A percentile compares a stretch with the other conserved stretches of the same genome.
Evolutionary conservation across 768 basidiomycete genomes (phyloP).

Genomic region (Lactarius deliciosus): DNA sequence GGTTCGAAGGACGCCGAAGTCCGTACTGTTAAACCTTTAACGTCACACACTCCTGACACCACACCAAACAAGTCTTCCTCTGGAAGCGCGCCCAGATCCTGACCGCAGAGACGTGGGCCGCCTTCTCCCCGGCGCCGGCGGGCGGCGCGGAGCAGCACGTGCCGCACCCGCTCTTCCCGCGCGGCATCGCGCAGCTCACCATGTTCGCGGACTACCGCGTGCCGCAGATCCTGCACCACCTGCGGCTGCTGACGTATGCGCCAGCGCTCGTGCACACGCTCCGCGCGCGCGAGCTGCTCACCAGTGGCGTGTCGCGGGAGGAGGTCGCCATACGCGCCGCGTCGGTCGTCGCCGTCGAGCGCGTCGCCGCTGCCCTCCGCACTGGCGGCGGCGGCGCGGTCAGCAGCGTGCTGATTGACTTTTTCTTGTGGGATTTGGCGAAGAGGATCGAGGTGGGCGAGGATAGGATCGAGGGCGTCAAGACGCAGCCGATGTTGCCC

Average conservation of each 20-base stretch:
- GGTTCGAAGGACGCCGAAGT: constrained; percentile 49
- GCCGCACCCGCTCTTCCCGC: constrained; percentile 73
- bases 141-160: constrained; percentile 18
- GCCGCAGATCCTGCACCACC: constrained; percentile 86
- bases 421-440: constrained; percentile 88
- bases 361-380: constrained; percentile 51
- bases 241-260: constrained; percentile 74
- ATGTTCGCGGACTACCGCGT: constrained; percentile 97
- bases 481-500: constrained; percentile 55
- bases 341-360: constrained; percentile 78
- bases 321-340: constrained; percentile 80
- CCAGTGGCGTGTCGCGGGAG: constrained; percentile 54
- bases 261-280: constrained; percentile 55
- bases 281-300: constrained; percentile 43
- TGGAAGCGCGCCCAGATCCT: constrained; percentile 94
- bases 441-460: constrained; percentile 68
- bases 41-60: too few species aligned
- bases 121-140: constrained; percentile 58
- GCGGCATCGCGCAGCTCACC: constrained; percentile 65
- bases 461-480: constrained; percentile 58
- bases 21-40: constrained; percentile 11
- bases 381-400: constrained; percentile 35
- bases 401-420: constrained; percentile 83
- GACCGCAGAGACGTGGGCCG: constrained; percentile 90
- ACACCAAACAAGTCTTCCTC: constrained; percentile 54